phyloP scores from a whole-genome alignment of 192 early-diverging fungal species.

The Dispira parvispora region DNA sequence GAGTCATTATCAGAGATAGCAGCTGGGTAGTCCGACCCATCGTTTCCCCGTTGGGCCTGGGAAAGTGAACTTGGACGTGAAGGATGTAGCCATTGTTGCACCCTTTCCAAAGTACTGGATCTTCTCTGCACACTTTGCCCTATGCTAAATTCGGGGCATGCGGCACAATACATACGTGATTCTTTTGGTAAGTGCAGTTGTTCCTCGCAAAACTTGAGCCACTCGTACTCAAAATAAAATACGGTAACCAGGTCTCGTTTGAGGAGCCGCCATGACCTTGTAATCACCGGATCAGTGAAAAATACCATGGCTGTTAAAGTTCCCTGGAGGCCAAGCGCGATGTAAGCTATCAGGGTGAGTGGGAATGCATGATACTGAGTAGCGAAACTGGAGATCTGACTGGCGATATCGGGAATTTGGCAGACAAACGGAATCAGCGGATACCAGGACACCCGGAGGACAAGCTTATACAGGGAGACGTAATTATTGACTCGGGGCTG shows the following conservation, averaged over 20 bases:
- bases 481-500: too few relatives aligned
- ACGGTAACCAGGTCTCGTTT: neutral
- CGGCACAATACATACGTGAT: neutral
- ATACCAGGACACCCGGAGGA: conserved; percentile 3
- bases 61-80: neutral
- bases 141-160: neutral
- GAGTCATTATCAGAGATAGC: too few relatives aligned
- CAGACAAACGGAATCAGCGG: neutral
- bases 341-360: neutral
- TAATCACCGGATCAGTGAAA: neutral
- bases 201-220: neutral
- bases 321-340: neutral
- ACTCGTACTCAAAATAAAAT: neutral
- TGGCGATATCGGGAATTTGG: neutral
- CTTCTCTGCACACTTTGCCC: neutral
- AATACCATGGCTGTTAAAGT: neutral
- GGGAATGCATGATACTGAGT: neutral
- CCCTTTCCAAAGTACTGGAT: neutral
- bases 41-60: neutral
- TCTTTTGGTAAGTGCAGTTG: neutral
- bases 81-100: neutral
- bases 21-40: neutral
- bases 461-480: neutral
- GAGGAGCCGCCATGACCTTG: neutral
- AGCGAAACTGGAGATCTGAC: neutral